Conservation (phyloP, 2,329 filamentous ascomycete species). For the Huntiella moniliformis region DNA sequence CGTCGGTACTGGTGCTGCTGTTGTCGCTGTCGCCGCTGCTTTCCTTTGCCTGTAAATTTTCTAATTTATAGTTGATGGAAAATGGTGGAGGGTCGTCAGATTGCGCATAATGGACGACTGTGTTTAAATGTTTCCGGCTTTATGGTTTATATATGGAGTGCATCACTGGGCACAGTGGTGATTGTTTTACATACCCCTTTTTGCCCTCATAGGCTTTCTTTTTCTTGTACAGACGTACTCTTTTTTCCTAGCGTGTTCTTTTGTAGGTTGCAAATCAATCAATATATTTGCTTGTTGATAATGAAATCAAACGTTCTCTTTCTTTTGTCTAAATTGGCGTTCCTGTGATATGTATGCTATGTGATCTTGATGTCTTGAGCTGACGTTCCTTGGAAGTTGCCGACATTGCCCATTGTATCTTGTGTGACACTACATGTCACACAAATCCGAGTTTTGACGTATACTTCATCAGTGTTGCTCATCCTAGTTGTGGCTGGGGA, state of each 20-base stretch:
- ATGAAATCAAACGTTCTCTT: too few relatives aligned
- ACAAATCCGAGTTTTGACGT: too few relatives aligned
- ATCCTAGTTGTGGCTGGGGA: too few relatives aligned
- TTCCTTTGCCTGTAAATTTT: constrained; percentile 11
- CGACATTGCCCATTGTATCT: too few relatives aligned
- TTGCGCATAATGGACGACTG: background rate
- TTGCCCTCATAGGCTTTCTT: background rate
- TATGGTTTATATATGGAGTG: background rate
- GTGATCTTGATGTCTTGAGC: too few relatives aligned
- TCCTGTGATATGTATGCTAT: too few relatives aligned
- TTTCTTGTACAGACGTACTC: background rate
- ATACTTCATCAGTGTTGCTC: too few relatives aligned
- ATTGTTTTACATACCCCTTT: background rate
- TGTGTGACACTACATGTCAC: too few relatives aligned
- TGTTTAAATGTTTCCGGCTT: constrained; percentile 1
- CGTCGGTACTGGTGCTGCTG: constrained; percentile 8
- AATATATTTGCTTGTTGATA: background rate
- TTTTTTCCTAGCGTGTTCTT: constrained; percentile 5
- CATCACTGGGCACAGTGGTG: background rate
- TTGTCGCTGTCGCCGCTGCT: constrained; percentile 9
- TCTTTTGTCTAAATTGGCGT: too few relatives aligned
- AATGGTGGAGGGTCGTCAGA: background rate
- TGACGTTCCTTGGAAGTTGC: too few relatives aligned
- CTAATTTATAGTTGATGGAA: background rate
- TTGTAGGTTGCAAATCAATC: background rate